These are phyloP conservation scores for Nematocida displodere DNA, from an alignment of 371 early-diverging fungal genomes.

Conservation along the genomic window DNA sequence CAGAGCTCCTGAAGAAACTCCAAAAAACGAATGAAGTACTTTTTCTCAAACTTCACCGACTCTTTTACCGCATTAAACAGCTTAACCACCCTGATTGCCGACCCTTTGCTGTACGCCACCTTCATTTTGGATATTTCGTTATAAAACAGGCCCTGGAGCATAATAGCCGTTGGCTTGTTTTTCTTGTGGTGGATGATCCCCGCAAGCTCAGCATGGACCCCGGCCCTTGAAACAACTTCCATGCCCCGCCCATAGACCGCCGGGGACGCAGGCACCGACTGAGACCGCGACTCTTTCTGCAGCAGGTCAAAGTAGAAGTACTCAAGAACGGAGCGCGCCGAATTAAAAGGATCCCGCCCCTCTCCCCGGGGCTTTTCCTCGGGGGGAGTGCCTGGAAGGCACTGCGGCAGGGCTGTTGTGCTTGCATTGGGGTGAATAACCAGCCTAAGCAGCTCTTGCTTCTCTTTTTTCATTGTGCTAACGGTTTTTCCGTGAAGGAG, in stretches of 20 bases:
- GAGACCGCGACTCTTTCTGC: neutral
- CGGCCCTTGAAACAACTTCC: conserved; percentile 21
- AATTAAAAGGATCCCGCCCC: neutral
- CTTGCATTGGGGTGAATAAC: conserved; percentile 27
- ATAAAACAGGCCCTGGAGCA: conserved; percentile 47
- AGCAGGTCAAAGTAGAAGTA: conserved; percentile 17
- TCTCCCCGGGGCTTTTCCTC: neutral
- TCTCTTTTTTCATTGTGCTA: neutral
- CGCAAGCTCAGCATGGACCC: conserved; percentile 23
- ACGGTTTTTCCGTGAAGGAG: conserved; percentile 11
- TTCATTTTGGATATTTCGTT: conserved; percentile 31
- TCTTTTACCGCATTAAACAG: conserved; percentile 49
- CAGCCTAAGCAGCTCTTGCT: neutral
- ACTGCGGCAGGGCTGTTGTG: neutral
- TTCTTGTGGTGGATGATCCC: conserved; percentile 41
- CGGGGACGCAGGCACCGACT: neutral
- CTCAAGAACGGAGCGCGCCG: conserved; percentile 22
- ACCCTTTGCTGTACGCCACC: neutral
- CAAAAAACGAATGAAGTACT: conserved; percentile 46
- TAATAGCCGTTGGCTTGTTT: conserved; percentile 17
- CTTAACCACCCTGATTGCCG: conserved; percentile 12
- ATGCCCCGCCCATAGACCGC: neutral
- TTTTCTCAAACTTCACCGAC: conserved; percentile 45
- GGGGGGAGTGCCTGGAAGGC: no score
- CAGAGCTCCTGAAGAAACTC: conserved; percentile 21